Evolutionary conservation across 1,284 basidiomycete genomes (phyloP), one percentile per base, ranked within the genome.

Genomic region (Cryptococcus sp.): DNA sequence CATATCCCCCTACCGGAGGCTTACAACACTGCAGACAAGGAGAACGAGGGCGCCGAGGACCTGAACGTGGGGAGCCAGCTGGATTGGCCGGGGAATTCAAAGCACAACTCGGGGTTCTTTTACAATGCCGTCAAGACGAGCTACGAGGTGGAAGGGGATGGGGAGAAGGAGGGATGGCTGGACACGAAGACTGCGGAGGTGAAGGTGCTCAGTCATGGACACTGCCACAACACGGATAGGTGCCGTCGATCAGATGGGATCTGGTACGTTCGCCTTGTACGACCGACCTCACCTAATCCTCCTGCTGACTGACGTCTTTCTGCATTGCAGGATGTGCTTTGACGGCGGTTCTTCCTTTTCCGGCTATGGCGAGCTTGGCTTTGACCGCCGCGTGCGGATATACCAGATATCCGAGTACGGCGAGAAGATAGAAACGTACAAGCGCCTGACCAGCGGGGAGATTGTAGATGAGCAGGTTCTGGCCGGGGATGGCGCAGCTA

Each of bases 291-390:
- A 24, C 3, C 16, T n/a, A 38, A 43, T 40, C 13, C 18, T 5
- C n/a, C 42, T n/a, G n/a, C n/a, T n/a, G n/a, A 33, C 28, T 33
- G 28, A 33, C 28, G 9, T 9, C 28, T 9, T 9, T 5, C 20
- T 13, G 16, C 40, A 8, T 51, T 6, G 18, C 49, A 71, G 70
- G 73, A 71, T 89, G 65, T 98, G 94, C 78, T 98, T 98, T 72
- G 89, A 89, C 21, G 94, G 94, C 28, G 94, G 93, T 66, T 86
- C 88, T 79, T 89, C 87, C 9, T 96, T 88, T 69, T 87, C 88
- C 23, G 91, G 88, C 15, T 95, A 94, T 68, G 85, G 90, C 15
- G 85, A 84, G 68, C 67, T 87, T 56, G 88, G 86, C 4, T 94
- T 95, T 69, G 88, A 94, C 71, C 83, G 91, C n/a, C 83, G 92